Percentiles rank a stretch among this genome's conserved stretches.
phyloP scores from a whole-genome alignment of 1,139 yeast species.

The Protomyces pachydermus region DNA sequence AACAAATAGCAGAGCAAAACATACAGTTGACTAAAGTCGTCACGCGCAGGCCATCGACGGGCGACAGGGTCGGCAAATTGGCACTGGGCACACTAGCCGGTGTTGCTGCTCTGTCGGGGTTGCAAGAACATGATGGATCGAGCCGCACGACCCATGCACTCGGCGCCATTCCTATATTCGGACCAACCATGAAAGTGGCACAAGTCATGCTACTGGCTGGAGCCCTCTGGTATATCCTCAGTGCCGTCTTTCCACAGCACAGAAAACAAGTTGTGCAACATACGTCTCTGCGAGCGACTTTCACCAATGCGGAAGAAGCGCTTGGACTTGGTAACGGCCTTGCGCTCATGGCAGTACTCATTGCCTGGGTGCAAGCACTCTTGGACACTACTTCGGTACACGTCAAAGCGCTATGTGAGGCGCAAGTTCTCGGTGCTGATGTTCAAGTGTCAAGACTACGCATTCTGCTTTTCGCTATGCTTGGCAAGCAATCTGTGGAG shows the following conservation, averaged over 20 bases:
- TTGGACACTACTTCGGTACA: background rate
- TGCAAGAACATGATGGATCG: constrained; percentile 6
- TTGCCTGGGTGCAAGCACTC: background rate
- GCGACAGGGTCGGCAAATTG: constrained; percentile 35
- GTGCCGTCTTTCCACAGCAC: background rate
- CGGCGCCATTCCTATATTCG: background rate
- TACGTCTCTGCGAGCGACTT: background rate
- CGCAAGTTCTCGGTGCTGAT: background rate
- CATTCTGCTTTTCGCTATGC: background rate
- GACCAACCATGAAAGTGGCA: background rate
- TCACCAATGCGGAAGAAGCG: background rate
- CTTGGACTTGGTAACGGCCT: background rate
- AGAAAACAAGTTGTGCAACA: background rate
- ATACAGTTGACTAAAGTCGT: constrained; percentile 41
- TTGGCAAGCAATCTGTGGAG: background rate
- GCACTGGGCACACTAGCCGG: constrained; percentile 44
- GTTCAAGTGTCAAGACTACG: background rate
- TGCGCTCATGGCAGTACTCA: background rate
- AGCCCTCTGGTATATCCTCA: background rate
- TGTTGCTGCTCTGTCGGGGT: constrained; percentile 36
- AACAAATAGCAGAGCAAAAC: constrained; percentile 52
- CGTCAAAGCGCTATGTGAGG: background rate
- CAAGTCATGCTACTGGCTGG: background rate
- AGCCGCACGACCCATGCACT: background rate
- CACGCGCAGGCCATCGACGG: constrained; percentile 3